phyloP scores from a whole-genome alignment of 2,329 filamentous ascomycete genomes.

The Colletotrichum sp. region DNA sequence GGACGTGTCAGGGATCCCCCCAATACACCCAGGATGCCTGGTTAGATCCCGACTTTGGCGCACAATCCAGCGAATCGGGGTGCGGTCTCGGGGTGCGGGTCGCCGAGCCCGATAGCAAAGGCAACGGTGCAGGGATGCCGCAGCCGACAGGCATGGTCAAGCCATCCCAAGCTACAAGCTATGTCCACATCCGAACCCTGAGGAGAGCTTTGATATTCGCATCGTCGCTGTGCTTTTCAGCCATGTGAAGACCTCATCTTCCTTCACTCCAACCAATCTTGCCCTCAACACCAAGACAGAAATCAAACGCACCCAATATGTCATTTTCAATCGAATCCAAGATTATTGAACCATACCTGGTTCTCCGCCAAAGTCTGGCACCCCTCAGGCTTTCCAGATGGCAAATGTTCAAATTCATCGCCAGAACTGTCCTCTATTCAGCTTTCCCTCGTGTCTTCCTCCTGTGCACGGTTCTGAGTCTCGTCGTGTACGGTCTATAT shows the following conservation, averaged over 20 bases:
- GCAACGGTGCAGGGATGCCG: background rate
- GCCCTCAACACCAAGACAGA: background rate
- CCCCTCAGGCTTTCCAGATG: background rate
- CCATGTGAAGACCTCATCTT: background rate
- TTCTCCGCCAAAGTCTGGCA: background rate
- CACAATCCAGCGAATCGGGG: background rate
- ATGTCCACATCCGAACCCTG: background rate
- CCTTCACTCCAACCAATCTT: background rate
- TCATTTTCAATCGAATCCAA: background rate
- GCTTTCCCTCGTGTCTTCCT: background rate
- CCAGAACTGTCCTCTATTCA: background rate
- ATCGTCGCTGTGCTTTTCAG: background rate
- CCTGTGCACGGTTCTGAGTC: background rate
- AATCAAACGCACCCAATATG: background rate
- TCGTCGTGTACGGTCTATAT: background rate
- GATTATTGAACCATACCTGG: background rate
- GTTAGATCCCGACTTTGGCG: background rate
- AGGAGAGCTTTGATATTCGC: constrained; percentile 34
- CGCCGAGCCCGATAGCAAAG: background rate
- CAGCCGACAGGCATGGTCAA: background rate
- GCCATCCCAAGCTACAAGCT: background rate
- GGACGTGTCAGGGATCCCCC: background rate
- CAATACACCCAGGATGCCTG: background rate
- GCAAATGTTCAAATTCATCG: background rate
- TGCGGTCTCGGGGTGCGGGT: background rate